These are phyloP conservation scores for Neofusicoccum parvum DNA, from an alignment of 2,329 filamentous ascomycete genomes.

Conservation along the genomic window DNA sequence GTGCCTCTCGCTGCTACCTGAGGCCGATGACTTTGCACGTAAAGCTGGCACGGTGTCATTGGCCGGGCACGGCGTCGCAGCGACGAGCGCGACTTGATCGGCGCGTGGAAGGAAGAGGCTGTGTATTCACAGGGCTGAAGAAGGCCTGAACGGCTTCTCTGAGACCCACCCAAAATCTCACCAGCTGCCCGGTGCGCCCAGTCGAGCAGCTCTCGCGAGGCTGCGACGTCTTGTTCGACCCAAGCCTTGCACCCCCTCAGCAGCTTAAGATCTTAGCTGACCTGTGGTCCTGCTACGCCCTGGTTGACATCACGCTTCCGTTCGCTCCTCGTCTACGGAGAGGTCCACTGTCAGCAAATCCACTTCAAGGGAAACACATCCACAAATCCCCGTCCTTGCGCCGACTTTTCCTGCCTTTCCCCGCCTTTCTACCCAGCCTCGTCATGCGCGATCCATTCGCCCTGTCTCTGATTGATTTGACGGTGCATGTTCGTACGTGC, in stretches of 20 bases:
- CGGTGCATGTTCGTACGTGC: background rate
- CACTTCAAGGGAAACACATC: too few species aligned
- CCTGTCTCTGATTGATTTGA: background rate
- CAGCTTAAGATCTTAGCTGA: background rate
- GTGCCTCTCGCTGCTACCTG: background rate
- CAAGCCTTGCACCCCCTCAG: background rate
- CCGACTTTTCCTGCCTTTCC: background rate
- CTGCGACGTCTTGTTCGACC: too few species aligned
- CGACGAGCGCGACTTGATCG: background rate
- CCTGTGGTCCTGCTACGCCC: too few species aligned
- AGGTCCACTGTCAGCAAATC: too few species aligned
- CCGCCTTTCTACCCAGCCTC: background rate
- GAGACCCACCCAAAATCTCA: background rate
- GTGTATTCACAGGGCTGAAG: constrained; percentile 14
- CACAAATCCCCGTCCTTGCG: too few species aligned
- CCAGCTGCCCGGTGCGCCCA: background rate
- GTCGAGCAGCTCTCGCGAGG: too few species aligned
- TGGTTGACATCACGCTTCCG: too few species aligned
- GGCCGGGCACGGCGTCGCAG: background rate
- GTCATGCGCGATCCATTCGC: background rate
- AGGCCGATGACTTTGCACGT: background rate
- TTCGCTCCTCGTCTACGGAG: too few species aligned
- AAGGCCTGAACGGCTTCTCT: constrained; percentile 3
- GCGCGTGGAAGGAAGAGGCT: constrained; percentile 14
- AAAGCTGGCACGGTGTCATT: background rate